These are phyloP conservation scores for Isoetes taiwanensis DNA, from an alignment of 75 land plant species.

Conservation along the genomic window DNA sequence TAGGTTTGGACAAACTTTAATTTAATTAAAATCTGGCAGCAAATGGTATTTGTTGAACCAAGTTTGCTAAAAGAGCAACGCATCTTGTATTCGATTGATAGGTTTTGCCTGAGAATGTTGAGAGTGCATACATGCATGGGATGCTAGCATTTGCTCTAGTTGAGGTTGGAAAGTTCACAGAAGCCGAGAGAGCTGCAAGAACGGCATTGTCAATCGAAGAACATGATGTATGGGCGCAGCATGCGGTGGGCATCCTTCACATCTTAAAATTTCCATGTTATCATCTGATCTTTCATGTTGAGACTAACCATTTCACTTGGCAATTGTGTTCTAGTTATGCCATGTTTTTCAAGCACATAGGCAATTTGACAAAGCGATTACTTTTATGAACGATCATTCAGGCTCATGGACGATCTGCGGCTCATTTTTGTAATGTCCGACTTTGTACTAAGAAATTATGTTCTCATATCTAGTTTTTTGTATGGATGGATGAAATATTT, in stretches of 20 bases:
- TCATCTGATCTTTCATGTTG: neutral
- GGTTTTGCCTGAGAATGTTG: constrained; percentile 54
- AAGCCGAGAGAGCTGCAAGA: constrained; percentile 73
- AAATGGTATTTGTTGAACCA: too few species aligned
- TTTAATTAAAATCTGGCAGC: too few species aligned
- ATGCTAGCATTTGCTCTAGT: constrained; percentile 88
- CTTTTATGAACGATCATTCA: constrained; percentile 61
- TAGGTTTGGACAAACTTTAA: too few species aligned
- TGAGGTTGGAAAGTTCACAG: constrained; percentile 54
- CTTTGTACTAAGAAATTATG: neutral
- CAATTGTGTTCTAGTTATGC: constrained; percentile 53
- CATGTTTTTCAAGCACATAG: constrained; percentile 77
- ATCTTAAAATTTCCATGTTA: neutral
- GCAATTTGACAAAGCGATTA: constrained; percentile 62
- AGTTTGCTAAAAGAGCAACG: too few species aligned
- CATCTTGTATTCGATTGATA: constrained; percentile 9
- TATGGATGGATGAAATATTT: too few species aligned
- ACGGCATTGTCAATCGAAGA: constrained; percentile 51
- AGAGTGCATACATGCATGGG: constrained; percentile 57
- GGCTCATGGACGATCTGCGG: constrained; percentile 59
- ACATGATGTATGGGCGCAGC: constrained; percentile 79
- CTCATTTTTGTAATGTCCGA: constrained; percentile 53
- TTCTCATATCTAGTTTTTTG: neutral
- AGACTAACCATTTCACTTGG: neutral
- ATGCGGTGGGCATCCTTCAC: constrained; percentile 40